These are phyloP conservation scores for Saturnispora silvae DNA, from an alignment of 805 yeast genomes.

Conservation along the genomic window DNA sequence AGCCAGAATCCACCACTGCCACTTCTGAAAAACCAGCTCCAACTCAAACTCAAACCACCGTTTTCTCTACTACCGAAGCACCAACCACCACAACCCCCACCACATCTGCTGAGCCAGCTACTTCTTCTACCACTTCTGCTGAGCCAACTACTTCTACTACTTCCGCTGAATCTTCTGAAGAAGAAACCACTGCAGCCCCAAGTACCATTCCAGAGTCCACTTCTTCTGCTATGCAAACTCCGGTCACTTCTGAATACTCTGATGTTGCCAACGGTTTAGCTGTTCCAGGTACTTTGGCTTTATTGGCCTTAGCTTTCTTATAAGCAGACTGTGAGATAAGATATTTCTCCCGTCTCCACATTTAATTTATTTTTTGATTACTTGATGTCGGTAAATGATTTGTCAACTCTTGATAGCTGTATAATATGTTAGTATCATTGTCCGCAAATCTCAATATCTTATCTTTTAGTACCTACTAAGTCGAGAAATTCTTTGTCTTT, in stretches of 20 bases:
- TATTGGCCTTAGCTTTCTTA: not conserved
- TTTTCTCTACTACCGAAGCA: not conserved
- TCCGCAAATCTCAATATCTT: too few relatives aligned
- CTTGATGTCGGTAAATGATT: not conserved
- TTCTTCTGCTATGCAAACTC: not conserved
- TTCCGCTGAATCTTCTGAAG: not conserved
- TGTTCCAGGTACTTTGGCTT: not conserved
- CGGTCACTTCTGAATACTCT: not conserved
- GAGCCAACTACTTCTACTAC: not conserved
- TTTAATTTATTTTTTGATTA: too few relatives aligned
- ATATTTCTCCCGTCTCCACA: too few relatives aligned
- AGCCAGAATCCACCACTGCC: not conserved
- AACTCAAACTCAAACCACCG: not conserved
- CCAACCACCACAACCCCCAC: not conserved
- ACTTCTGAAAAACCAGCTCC: not conserved
- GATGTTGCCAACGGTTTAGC: not conserved
- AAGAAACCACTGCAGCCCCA: not conserved
- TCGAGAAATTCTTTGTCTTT: constrained; percentile 3
- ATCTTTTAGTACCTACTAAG: constrained; percentile 5
- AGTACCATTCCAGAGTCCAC: not conserved
- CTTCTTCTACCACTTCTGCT: not conserved
- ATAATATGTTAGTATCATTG: constrained; percentile 2
- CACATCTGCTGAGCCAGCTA: not conserved
- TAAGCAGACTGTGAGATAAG: too few relatives aligned
- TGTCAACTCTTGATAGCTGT: constrained; percentile 4